A percentile compares a stretch with the other conserved stretches of the same genome.
Conservation (phyloP, 2,329 filamentous ascomycete species). For the Pseudocercospora fijiensis region DNA sequence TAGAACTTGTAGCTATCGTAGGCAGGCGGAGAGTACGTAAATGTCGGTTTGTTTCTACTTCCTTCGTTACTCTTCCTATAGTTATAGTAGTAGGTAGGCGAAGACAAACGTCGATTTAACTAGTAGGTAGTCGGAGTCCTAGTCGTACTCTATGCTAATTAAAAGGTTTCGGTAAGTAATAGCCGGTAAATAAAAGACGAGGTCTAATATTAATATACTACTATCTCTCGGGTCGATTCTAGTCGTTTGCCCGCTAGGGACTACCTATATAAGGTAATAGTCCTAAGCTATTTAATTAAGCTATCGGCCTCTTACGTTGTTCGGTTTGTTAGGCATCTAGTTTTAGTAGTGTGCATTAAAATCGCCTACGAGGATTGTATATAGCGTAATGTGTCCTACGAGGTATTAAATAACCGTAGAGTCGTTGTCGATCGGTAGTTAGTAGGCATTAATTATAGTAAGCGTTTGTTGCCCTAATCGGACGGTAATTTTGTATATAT, state of each 20-base stretch:
- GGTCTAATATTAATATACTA: neutral
- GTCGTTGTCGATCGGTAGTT: too few relatives aligned
- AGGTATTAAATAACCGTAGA: too few relatives aligned
- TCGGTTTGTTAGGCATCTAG: neutral
- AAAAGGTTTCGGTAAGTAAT: neutral
- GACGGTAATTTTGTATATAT: neutral
- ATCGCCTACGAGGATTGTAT: too few relatives aligned
- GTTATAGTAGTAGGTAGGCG: neutral
- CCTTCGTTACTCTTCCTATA: neutral
- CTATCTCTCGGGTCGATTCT: neutral
- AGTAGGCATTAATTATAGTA: too few relatives aligned
- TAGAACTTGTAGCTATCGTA: neutral
- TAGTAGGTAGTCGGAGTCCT: neutral
- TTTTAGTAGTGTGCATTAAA: neutral
- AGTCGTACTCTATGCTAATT: neutral
- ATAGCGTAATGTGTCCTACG: too few relatives aligned
- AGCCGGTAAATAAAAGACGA: neutral
- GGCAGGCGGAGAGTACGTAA: neutral
- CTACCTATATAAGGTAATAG: neutral
- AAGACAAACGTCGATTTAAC: neutral
- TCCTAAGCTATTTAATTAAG: neutral
- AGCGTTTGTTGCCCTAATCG: neutral
- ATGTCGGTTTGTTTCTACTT: neutral
- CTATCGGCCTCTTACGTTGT: neutral
- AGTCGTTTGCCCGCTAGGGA: neutral